A percentile compares a stretch with the other conserved stretches of the same genome.
phyloP scores from a whole-genome alignment of 192 early-diverging fungal species.

The Coemansia sp. region DNA sequence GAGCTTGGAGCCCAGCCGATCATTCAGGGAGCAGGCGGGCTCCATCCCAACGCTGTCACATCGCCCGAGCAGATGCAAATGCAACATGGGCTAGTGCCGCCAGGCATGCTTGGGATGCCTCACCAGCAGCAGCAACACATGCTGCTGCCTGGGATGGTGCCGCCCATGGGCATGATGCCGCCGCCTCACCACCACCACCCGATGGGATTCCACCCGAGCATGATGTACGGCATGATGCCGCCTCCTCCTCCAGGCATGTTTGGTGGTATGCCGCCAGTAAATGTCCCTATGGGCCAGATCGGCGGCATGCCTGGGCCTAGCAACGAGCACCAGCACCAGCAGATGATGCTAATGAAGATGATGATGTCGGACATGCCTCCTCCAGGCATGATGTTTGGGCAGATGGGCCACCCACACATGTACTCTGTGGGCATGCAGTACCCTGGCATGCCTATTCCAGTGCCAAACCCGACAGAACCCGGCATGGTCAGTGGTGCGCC shows the following conservation, averaged over 20 bases:
- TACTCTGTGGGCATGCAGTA: constrained; percentile 25
- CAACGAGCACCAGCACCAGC: constrained; percentile 30
- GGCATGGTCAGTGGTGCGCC: constrained; percentile 3
- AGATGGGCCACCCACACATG: constrained; percentile 34
- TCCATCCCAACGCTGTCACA: background rate
- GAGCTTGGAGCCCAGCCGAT: background rate
- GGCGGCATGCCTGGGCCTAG: constrained; percentile 20
- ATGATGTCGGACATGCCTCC: constrained; percentile 42
- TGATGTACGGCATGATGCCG: constrained; percentile 55
- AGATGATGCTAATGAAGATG: constrained; percentile 43
- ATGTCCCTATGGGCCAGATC: constrained; percentile 30
- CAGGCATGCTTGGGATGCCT: constrained; percentile 31
- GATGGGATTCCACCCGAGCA: constrained; percentile 46
- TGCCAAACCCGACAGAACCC: background rate
- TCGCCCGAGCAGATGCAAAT: constrained; percentile 27
- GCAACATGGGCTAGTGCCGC: constrained; percentile 20
- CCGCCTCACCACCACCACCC: constrained; percentile 7
- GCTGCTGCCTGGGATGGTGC: constrained; percentile 41
- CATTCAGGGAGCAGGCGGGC: constrained; percentile 1
- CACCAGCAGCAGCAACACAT: constrained; percentile 34
- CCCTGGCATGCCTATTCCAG: constrained; percentile 1
- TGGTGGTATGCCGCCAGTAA: constrained; percentile 33
- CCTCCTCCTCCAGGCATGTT: constrained; percentile 36
- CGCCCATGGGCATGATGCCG: constrained; percentile 47
- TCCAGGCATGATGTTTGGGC: constrained; percentile 36